Base-by-base conservation (phyloP, 2,329 filamentous ascomycete genomes). In the Coniosporium tulheliwenetii region DNA sequence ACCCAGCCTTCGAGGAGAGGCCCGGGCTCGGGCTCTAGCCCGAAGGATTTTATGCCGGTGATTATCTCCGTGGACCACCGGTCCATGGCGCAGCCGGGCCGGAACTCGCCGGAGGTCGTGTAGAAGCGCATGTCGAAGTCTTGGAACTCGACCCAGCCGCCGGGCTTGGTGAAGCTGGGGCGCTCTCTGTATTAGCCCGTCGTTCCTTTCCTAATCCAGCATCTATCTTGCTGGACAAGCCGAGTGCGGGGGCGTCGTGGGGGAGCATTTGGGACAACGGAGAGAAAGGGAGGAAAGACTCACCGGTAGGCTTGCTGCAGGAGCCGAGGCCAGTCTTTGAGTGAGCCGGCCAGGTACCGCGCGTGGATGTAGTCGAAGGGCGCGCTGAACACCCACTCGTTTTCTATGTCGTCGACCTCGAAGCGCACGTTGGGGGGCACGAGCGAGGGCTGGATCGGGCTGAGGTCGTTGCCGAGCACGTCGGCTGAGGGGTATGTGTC, bases 141-240 rank as follows among this genome's bases (percentile, higher is more conserved):
- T 34, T 59, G 58, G 13, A 59, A 50, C 47, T 64, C 61, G 8
- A 63, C 52, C 49, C 58, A 62, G 26, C 59, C 60, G n/a, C 61
- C 19, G 19, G 19, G 19, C 19, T 26, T 26, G 19, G 19, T 26
- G 19, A 26, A 26, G 19, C 19, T 26, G 19, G 19, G 19, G 19
- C 4, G 7, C 19, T 7, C 4, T 26, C 19, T n/a, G n/a, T n/a
- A n/a, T 26, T 26, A 26, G 19, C 19, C 19, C n/a, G n/a, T n/a
- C n/a, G n/a, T n/a, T n/a, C n/a, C n/a, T n/a, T n/a, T n/a, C n/a
- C n/a, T n/a, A n/a, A n/a, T n/a, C n/a, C n/a, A n/a, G n/a, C n/a
- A n/a, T n/a, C n/a, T n/a, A n/a, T n/a, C n/a, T n/a, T n/a, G n/a
- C n/a, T n/a, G n/a, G n/a, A n/a, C n/a, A n/a, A n/a, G n/a, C n/a